Evolutionary conservation across 495 filamentous ascomycete species (phyloP).

Genomic region (Trichoderma parareesei): DNA sequence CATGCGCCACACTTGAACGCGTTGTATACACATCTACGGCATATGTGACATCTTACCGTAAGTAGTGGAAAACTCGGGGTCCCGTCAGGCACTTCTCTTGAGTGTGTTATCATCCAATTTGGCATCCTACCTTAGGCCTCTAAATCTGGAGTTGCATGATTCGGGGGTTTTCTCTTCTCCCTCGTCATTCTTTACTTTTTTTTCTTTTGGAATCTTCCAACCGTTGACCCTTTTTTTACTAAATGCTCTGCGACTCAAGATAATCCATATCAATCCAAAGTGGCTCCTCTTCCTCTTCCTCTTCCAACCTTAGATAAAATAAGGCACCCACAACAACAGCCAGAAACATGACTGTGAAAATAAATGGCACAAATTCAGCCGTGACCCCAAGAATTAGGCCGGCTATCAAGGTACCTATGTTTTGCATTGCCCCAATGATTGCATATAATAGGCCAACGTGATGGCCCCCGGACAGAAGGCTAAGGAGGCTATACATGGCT

Average conservation of each 20-base stretch:
- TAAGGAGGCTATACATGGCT: neutral
- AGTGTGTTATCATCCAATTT: no score
- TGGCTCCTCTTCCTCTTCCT: neutral
- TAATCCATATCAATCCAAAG: neutral
- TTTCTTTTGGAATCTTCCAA: neutral
- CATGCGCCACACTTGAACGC: no score
- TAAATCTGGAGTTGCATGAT: no score
- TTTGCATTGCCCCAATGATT: slow-evolving; percentile 1
- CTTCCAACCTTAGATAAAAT: neutral
- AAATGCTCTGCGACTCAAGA: neutral
- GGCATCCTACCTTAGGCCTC: no score
- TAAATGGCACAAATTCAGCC: neutral
- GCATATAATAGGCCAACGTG: neutral
- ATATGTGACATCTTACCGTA: neutral
- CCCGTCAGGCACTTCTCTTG: neutral
- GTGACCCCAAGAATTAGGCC: neutral
- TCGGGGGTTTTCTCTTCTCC: no score
- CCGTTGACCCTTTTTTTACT: neutral
- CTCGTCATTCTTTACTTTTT: no score
- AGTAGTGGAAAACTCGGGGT: neutral
- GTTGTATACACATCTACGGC: no score
- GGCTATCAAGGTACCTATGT: slow-evolving; percentile 1
- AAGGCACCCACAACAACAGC: neutral
- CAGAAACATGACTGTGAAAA: neutral
- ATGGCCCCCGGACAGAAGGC: neutral